Base-by-base conservation (phyloP, 2,329 filamentous ascomycete species). In the Grosmannia huntii region DNA sequence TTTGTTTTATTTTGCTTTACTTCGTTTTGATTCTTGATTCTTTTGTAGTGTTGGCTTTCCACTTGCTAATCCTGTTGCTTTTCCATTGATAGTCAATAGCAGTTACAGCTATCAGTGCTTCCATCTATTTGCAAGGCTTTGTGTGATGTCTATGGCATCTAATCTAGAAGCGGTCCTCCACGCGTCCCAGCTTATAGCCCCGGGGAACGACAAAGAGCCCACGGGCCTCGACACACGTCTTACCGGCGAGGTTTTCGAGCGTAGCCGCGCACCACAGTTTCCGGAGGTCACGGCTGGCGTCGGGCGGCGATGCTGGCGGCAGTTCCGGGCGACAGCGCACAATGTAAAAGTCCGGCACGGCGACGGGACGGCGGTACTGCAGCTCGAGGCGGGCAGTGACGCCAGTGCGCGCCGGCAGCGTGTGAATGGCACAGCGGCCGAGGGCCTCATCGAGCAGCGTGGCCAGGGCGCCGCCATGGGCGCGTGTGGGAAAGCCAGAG, bases 401-500 rank as follows among this genome's bases (percentile, higher is more conserved):
- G 65, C 80, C 77, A 38, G 76, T 78, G 51, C 73, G 70, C 10
- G 69, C 71, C 1, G 75, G 73, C 61, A 82, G 74, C 36, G 68
- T 66, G 52, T 70, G 67, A 58, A 82, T 72, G 12, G 81, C 82
- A 60, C 81, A 83, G 50, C 85, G 75, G n/a, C 83, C 82, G 61
- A 89, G 75, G 56, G 78, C 80, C 72, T 90, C 87, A 68, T 88
- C 81, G 44, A 90, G 70, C 4, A 88, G 69, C 0, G 84, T 89
- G 9, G 84, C 85, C 54, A 87, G 75, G 7, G 78, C 75, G 16
- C 87, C 87, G 58, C 87, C 87, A 71, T 92, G 87, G 56, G 83
- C 82, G 48, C 87, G 75, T 14, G 80, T 78, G 1, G 87, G 87
- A 85, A 86, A 91, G 4, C 88, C 87, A 53, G 78, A 74, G 23